phyloP scores from a whole-genome alignment of 805 yeast species.

The Candida koratica region DNA sequence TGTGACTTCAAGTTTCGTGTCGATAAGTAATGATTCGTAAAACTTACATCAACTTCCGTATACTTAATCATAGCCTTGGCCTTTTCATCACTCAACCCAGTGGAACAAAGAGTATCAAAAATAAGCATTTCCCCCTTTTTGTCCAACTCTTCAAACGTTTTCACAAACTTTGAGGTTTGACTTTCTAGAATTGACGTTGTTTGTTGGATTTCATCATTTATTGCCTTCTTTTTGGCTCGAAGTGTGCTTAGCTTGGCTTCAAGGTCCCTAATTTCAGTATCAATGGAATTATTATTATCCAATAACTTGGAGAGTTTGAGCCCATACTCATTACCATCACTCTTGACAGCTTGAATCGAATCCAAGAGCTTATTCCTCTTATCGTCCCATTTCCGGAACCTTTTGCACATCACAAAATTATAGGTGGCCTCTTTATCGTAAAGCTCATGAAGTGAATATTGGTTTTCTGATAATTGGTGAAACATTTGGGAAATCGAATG shows the following conservation, averaged over 20 bases:
- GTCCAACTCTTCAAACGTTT: constrained; percentile 38
- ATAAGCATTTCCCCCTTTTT: constrained; percentile 34
- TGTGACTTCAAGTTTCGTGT: neutral
- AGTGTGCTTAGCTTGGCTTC: constrained; percentile 32
- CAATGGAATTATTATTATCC: constrained; percentile 28
- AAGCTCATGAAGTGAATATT: constrained; percentile 44
- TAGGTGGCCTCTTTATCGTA: constrained; percentile 35
- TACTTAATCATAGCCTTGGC: constrained; percentile 16
- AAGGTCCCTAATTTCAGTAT: constrained; percentile 35
- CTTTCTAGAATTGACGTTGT: constrained; percentile 51
- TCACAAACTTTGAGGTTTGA: constrained; percentile 42
- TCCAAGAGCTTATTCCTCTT: constrained; percentile 30
- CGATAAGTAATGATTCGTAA: constrained; percentile 17
- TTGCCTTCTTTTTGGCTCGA: constrained; percentile 29
- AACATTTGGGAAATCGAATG: constrained; percentile 24
- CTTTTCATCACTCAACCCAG: constrained; percentile 21
- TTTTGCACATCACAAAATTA: constrained; percentile 23
- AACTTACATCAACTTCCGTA: constrained; percentile 28
- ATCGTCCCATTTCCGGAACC: constrained; percentile 40
- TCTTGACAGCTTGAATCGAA: constrained; percentile 37
- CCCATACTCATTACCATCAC: constrained; percentile 41
- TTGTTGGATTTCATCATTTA: constrained; percentile 38
- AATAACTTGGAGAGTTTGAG: constrained; percentile 34
- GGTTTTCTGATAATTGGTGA: constrained; percentile 39
- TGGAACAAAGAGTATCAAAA: constrained; percentile 20